phyloP scores from a whole-genome alignment of 2,329 filamentous ascomycete species.

The Sporothrix euskadiensis region DNA sequence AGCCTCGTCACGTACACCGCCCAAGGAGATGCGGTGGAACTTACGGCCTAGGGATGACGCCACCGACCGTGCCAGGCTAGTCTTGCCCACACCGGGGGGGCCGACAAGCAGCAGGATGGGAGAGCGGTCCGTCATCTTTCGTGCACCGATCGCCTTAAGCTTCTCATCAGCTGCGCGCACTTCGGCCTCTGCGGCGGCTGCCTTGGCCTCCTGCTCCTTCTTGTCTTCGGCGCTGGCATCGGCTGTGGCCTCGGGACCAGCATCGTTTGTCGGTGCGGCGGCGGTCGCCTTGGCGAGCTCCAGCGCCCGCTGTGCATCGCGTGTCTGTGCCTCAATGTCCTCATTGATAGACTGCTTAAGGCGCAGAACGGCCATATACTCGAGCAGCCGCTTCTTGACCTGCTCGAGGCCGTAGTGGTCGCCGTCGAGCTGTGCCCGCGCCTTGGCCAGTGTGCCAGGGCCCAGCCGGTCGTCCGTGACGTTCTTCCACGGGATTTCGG shows the following conservation, averaged over 20 bases:
- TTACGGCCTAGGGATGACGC: conserved; percentile 89
- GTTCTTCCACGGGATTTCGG: conserved; percentile 90
- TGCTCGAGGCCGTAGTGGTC: conserved; percentile 96
- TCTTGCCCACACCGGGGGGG: conserved; percentile 94
- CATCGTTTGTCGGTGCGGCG: conserved; percentile 33
- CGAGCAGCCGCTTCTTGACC: conserved; percentile 93
- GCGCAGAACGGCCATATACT: conserved; percentile 94
- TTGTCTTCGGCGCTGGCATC: not conserved
- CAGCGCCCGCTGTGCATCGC: conserved; percentile 61
- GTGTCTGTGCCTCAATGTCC: conserved; percentile 77
- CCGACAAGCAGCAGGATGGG: conserved; percentile 92
- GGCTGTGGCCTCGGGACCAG: conserved; percentile 22
- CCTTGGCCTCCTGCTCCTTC: conserved; percentile 20
- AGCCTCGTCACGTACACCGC: conserved; percentile 92
- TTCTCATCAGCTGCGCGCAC: conserved; percentile 57
- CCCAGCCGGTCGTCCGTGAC: conserved; percentile 84
- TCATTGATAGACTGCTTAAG: conserved; percentile 90
- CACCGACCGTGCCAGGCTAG: conserved; percentile 88
- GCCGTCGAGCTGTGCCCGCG: conserved; percentile 86
- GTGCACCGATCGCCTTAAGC: conserved; percentile 73
- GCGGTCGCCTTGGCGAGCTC: conserved; percentile 48
- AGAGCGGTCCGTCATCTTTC: conserved; percentile 89
- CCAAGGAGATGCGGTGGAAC: conserved; percentile 95
- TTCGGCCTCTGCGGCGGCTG: conserved; percentile 37
- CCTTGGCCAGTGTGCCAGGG: conserved; percentile 72